Conservation (phyloP, 441 rosid species). For the Metrosideros polymorpha region DNA sequence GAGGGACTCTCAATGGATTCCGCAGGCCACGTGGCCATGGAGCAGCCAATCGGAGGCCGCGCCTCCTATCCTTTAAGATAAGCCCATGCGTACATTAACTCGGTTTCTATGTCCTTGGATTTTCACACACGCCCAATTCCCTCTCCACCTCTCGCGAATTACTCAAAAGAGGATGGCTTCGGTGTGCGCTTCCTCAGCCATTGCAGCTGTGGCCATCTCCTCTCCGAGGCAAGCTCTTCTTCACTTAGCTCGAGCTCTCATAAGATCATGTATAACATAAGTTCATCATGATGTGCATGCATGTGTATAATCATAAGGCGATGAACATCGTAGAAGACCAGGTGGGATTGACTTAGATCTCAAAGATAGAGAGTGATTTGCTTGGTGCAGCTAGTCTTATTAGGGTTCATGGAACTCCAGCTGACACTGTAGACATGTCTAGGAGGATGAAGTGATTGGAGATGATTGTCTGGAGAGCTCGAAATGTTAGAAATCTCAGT, state of each 20-base stretch:
- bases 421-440: too few species aligned
- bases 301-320: not conserved
- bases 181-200: constrained; percentile 78
- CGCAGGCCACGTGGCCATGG: constrained; percentile 36
- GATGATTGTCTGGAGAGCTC: not conserved
- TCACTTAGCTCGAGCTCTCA: not conserved
- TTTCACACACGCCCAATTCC: not conserved
- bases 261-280: not conserved
- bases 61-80: constrained; percentile 53
- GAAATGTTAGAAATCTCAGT: not conserved
- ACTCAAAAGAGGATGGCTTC: constrained; percentile 49
- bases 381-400: too few species aligned
- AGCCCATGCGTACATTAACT: constrained; percentile 26
- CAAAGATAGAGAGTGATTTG: not conserved
- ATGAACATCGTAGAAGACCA: not conserved
- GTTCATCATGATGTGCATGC: not conserved
- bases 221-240: constrained; percentile 48
- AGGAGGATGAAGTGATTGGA: too few species aligned
- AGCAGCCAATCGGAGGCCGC: constrained; percentile 19
- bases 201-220: constrained; percentile 58
- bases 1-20: constrained; percentile 25
- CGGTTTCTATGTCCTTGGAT: not conserved
- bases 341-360: not conserved
- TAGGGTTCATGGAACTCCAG: too few species aligned
- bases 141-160: not conserved